Percentiles rank a stretch among this genome's conserved stretches.
These are phyloP conservation scores for Termitomyces heimii DNA, from an alignment of 768 basidiomycete genomes.

Conservation along the genomic window DNA sequence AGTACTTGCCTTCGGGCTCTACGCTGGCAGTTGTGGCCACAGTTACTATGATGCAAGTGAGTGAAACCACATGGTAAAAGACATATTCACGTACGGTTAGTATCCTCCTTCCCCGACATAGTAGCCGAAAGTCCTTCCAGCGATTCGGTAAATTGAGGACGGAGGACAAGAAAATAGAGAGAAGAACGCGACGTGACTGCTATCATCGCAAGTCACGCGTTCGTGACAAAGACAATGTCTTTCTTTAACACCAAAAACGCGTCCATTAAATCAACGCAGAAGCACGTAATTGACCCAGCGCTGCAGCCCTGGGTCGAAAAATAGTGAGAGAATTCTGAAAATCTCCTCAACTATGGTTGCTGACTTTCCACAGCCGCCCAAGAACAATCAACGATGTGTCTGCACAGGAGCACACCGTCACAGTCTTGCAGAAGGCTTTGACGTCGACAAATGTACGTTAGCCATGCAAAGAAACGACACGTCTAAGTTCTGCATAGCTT, in stretches of 20 bases:
- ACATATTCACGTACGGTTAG: conserved; percentile 24
- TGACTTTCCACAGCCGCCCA: conserved; percentile 62
- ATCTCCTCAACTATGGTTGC: neutral
- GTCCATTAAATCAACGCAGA: conserved; percentile 31
- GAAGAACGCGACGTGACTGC: conserved; percentile 33
- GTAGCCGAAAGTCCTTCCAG: conserved; percentile 21
- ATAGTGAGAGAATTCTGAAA: conserved; percentile 60
- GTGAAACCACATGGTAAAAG: neutral
- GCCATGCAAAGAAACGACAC: neutral
- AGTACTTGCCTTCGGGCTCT: conserved; percentile 20
- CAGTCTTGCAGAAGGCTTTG: conserved; percentile 86
- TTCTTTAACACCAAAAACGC: conserved; percentile 55
- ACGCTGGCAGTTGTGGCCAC: conserved; percentile 3
- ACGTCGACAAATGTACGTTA: conserved; percentile 79
- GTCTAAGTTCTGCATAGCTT: conserved; percentile 45
- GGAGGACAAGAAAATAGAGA: conserved; percentile 16
- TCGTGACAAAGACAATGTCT: conserved; percentile 46
- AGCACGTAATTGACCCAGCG: conserved; percentile 46
- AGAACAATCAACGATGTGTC: conserved; percentile 98
- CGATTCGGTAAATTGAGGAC: conserved; percentile 10
- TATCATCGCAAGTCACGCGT: conserved; percentile 38
- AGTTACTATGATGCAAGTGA: neutral
- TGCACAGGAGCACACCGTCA: conserved; percentile 94
- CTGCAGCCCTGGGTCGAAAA: conserved; percentile 98
- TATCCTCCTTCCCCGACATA: conserved; percentile 30